These are phyloP conservation scores for Kluyveromyces dobzhanskii DNA, from an alignment of 805 yeast species.

Conservation along the genomic window DNA sequence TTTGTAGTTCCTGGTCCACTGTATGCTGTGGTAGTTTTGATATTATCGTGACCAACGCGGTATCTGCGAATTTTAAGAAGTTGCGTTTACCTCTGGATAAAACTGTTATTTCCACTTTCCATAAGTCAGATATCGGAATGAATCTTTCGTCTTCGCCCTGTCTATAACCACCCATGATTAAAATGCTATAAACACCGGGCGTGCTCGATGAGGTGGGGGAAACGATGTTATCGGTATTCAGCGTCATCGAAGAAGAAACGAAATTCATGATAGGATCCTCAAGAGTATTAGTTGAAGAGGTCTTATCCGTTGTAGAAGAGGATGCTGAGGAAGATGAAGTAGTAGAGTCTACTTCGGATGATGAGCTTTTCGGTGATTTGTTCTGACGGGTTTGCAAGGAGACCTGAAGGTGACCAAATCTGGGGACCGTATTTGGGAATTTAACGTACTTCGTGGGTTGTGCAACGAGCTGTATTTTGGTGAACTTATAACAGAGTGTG, in stretches of 20 bases:
- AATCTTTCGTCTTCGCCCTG: slow-evolving; percentile 24
- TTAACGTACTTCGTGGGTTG: slow-evolving; percentile 25
- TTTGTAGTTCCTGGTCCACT: slow-evolving; percentile 6
- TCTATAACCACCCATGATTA: slow-evolving; percentile 44
- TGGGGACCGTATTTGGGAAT: slow-evolving; percentile 29
- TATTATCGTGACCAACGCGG: slow-evolving; percentile 29
- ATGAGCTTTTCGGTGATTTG: slow-evolving; percentile 1
- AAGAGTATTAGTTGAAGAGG: slow-evolving; percentile 4
- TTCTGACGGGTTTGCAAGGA: slow-evolving; percentile 14
- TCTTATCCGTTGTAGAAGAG: slow-evolving; percentile 1
- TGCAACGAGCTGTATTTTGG: slow-evolving; percentile 34
- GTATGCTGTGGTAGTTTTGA: slow-evolving; percentile 10
- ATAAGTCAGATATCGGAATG: slow-evolving; percentile 33
- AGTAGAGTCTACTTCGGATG: background rate
- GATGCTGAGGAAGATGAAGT: slow-evolving; percentile 4
- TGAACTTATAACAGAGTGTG: slow-evolving; percentile 38
- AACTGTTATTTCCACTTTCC: slow-evolving; percentile 35
- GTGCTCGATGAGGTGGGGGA: slow-evolving; percentile 3
- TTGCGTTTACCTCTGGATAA: slow-evolving; percentile 29
- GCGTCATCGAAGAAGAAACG: slow-evolving; percentile 4
- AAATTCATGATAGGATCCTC: slow-evolving; percentile 4
- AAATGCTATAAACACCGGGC: slow-evolving; percentile 15
- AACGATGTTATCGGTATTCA: slow-evolving; percentile 1
- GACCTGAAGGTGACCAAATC: slow-evolving; percentile 35
- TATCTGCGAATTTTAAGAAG: slow-evolving; percentile 31